Conservation (phyloP, 1,139 yeast genomes). For the Geotrichum histeridarum region DNA sequence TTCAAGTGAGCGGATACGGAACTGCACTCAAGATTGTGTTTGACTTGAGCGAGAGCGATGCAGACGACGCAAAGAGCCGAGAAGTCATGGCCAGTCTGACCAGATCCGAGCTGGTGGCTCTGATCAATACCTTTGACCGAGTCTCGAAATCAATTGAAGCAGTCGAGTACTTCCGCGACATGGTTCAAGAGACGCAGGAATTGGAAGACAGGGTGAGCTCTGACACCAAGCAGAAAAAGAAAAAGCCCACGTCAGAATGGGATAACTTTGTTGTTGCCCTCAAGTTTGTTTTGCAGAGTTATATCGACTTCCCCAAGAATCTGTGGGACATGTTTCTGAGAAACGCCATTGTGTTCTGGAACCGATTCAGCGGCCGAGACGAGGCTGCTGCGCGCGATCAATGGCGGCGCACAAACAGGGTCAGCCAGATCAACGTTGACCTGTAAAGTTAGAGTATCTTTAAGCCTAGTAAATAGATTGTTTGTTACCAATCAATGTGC, state of each 20-base stretch:
- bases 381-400: constrained; percentile 12
- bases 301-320: constrained; percentile 62
- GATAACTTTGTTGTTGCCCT: constrained; percentile 45
- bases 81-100: constrained; percentile 49
- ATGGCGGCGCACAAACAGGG: constrained; percentile 7
- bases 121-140: constrained; percentile 87
- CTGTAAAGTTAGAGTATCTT: background rate
- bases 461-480: background rate
- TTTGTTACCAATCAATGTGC: background rate
- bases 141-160: constrained; percentile 78
- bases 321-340: constrained; percentile 49
- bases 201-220: constrained; percentile 20
- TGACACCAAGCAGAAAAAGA: background rate
- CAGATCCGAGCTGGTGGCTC: constrained; percentile 82
- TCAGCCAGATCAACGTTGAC: constrained; percentile 10
- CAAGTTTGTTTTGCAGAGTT: constrained; percentile 60
- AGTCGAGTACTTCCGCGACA: constrained; percentile 60
- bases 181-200: constrained; percentile 45
- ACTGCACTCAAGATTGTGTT: constrained; percentile 87
- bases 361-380: constrained; percentile 60
- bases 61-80: constrained; percentile 37
- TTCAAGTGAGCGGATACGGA: constrained; percentile 96
- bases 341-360: constrained; percentile 61
- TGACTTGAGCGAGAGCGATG: constrained; percentile 45
- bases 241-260: constrained; percentile 49